Base-by-base conservation (phyloP, 2,329 filamentous ascomycete species). In the Phyllosticta paracitricarpa region DNA sequence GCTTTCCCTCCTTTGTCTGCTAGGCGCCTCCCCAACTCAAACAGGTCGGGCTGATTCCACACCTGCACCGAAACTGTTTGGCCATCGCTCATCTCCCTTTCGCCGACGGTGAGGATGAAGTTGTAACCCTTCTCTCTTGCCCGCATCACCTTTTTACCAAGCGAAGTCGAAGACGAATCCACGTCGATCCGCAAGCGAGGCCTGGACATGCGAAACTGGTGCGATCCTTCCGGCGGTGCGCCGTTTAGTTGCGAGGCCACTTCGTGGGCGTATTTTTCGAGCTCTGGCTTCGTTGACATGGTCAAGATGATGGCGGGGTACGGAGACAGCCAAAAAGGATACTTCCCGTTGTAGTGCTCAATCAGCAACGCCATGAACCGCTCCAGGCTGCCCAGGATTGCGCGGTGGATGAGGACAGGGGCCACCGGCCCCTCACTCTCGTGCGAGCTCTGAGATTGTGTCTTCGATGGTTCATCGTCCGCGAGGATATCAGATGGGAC, bases 301-400 rank as follows among this genome's bases (percentile, higher is more conserved):
- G 89, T 88, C 33, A 94, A 74, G 61, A 96, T 82, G 54, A 88
- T 84, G 52, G 84, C 86, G 69, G 94, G 91, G 5, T 85, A 83
- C 0, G 91, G 91, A 61, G 89, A 92, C 9, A 96, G 79, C 91
- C 91, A 96, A 71, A 96, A 93, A 3, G 91, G 91, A 84, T 89
- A 95, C 62, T 81, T 82, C 17, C 89, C 89, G 61, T 87, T 81
- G 67, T 92, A 90, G 66, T 89, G 87, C 73, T 96, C 91, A 61
- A 94, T 92, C 51, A 96, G 75, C 14, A 96, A 79, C 3, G 91
- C 91, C 81, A 96, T 87, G 64, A 96, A 84, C 54, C 91, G 83
- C 74, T 96, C 91, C 4, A 95, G 82, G 0, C 89, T 94, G 17
- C 91, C 91, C 58, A 95, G 81, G 40, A 96, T 88, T 14, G 91